A percentile compares a stretch with the other conserved stretches of the same genome.
phyloP scores from a whole-genome alignment of 306 rosid species.

The Acacia crassicarpa region DNA sequence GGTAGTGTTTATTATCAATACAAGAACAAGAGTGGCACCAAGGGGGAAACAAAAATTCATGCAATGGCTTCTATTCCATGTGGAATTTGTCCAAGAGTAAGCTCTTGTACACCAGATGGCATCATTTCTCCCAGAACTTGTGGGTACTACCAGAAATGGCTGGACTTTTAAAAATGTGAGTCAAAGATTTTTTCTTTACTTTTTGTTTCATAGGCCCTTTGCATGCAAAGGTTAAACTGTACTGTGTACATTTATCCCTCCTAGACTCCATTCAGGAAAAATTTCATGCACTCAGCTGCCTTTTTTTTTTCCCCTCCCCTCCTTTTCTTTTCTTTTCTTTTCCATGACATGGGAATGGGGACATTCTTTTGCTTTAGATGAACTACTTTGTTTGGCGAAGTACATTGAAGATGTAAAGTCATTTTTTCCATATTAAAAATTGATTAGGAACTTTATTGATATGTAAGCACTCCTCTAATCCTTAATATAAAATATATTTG shows the following conservation, averaged over 20 bases:
- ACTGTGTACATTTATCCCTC: no score
- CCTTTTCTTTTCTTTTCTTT: no score
- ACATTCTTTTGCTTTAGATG: not conserved
- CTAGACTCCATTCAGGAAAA: no score
- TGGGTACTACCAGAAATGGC: conserved; percentile 60
- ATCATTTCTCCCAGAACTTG: conserved; percentile 69
- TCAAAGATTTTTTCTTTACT: not conserved
- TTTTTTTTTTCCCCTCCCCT: no score
- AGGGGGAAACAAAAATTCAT: conserved; percentile 43
- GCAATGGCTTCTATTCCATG: conserved; percentile 72
- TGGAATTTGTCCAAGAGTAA: conserved; percentile 70
- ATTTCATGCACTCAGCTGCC: no score
- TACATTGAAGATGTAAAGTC: not conserved
- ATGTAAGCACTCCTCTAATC: no score
- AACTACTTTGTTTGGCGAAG: not conserved
- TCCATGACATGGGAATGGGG: not conserved
- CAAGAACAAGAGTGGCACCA: conserved; percentile 42
- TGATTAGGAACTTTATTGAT: not conserved
- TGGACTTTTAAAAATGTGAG: conserved; percentile 52
- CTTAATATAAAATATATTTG: no score
- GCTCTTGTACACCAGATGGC: conserved; percentile 61
- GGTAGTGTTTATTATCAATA: conserved; percentile 65
- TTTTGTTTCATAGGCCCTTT: not conserved
- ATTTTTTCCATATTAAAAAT: not conserved
- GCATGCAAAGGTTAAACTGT: no score